Evolutionary conservation across 2,329 filamentous ascomycete genomes (phyloP).

Genomic region (Penicillium psychrosexuale): DNA sequence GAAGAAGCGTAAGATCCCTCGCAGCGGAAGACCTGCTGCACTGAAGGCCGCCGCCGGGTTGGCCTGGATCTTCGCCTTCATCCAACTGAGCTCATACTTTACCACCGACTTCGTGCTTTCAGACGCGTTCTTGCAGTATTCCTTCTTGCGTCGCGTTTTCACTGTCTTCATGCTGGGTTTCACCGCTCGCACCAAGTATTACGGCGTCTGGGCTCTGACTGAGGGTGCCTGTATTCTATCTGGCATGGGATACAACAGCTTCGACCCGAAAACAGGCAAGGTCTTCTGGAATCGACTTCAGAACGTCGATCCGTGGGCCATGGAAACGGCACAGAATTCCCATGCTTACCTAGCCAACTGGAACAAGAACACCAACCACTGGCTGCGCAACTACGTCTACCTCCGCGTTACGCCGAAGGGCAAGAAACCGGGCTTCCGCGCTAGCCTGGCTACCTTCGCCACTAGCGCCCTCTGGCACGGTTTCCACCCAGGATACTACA

Average conservation of each 20-base stretch:
- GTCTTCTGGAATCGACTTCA: constrained; percentile 86
- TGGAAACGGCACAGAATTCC: constrained; percentile 92
- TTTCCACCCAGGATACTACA: constrained; percentile 94
- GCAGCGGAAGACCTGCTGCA: constrained; percentile 80
- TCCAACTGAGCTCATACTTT: constrained; percentile 69
- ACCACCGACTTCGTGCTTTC: constrained; percentile 61
- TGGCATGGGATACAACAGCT: constrained; percentile 89
- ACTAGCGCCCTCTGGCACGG: constrained; percentile 98
- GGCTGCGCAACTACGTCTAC: constrained; percentile 95
- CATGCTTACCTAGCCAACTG: constrained; percentile 85
- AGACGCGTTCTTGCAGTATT: constrained; percentile 64
- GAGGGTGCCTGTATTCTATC: constrained; percentile 93
- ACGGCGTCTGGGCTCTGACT: constrained; percentile 89
- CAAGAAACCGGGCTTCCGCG: constrained; percentile 93
- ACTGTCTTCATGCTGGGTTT: constrained; percentile 80
- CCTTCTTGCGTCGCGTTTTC: constrained; percentile 70
- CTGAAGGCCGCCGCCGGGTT: constrained; percentile 72
- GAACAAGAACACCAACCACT: constrained; percentile 99
- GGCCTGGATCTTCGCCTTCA: constrained; percentile 73
- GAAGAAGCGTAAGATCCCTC: constrained; percentile 87
- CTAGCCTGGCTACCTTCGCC: constrained; percentile 87
- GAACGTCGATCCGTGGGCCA: constrained; percentile 81
- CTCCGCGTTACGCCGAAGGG: constrained; percentile 90
- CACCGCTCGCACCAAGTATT: constrained; percentile 85
- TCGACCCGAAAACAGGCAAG: constrained; percentile 79